Conservation (phyloP, 768 basidiomycete species). For the Leccinellum rugosiceps region DNA sequence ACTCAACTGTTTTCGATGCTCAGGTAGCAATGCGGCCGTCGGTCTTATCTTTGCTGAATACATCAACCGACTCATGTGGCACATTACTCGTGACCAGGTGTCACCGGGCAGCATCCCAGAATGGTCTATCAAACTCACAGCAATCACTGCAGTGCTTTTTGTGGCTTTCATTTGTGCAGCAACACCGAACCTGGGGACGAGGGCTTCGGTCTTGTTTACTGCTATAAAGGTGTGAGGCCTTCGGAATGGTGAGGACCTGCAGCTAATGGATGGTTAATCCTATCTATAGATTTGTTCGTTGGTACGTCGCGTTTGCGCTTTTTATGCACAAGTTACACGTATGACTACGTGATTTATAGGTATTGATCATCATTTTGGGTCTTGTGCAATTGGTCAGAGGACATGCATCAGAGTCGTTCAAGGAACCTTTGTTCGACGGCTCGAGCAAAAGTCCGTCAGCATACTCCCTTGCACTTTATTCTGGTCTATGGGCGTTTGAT, state of each 20-base stretch:
- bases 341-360: slow-evolving; percentile 33
- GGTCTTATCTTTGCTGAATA: slow-evolving; percentile 92
- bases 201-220: slow-evolving; percentile 85
- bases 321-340: background rate
- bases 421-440: slow-evolving; percentile 62
- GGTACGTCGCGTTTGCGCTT: slow-evolving; percentile 39
- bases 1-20: slow-evolving; percentile 3
- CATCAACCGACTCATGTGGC: slow-evolving; percentile 84
- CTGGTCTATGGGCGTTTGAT: slow-evolving; percentile 93
- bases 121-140: slow-evolving; percentile 90
- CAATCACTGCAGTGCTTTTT: slow-evolving; percentile 63
- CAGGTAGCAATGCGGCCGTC: slow-evolving; percentile 79
- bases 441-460: slow-evolving; percentile 77
- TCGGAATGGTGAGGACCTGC: background rate
- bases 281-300: slow-evolving; percentile 54
- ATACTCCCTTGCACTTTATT: slow-evolving; percentile 93
- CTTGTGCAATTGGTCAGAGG: slow-evolving; percentile 73
- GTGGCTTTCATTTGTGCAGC: slow-evolving; percentile 79
- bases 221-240: slow-evolving; percentile 63
- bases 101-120: slow-evolving; percentile 79
- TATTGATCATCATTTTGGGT: slow-evolving; percentile 75
- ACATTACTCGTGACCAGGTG: slow-evolving; percentile 63
- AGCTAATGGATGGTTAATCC: background rate
- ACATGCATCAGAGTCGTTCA: slow-evolving; percentile 64
- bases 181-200: slow-evolving; percentile 72